phyloP scores from a whole-genome alignment of 2,329 filamentous ascomycete genomes.

The Juglanconis sp. region DNA sequence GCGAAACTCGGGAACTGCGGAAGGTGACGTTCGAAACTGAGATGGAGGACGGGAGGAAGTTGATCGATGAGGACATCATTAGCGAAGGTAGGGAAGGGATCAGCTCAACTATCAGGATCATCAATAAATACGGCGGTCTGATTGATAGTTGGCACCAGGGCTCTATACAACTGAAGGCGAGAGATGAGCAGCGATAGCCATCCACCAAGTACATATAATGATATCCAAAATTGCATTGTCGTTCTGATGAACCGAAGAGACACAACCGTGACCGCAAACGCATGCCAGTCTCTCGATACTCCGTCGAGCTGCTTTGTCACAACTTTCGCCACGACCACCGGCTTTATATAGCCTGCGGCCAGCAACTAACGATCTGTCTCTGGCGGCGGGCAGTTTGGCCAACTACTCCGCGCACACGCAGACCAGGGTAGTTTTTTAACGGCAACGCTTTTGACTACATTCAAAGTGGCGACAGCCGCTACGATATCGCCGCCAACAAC shows the following conservation, averaged over 20 bases:
- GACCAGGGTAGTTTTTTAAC: not conserved
- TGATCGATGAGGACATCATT: slow-evolving; percentile 20
- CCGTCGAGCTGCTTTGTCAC: too few species aligned
- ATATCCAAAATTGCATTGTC: too few species aligned
- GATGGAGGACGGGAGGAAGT: slow-evolving; percentile 4
- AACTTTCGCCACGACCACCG: too few species aligned
- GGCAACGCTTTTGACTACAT: not conserved
- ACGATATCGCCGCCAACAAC: not conserved
- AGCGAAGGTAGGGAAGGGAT: not conserved
- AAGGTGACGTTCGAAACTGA: slow-evolving; percentile 23
- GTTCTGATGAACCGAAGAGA: too few species aligned
- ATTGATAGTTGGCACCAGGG: not conserved
- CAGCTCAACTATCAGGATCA: not conserved
- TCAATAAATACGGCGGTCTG: not conserved
- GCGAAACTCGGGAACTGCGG: slow-evolving; percentile 2
- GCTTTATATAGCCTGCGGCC: too few species aligned
- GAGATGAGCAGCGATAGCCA: not conserved
- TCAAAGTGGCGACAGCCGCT: not conserved
- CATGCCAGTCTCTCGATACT: too few species aligned
- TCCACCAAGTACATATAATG: too few species aligned
- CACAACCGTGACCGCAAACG: too few species aligned
- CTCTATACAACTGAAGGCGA: not conserved
- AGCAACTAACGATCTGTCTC: too few species aligned
- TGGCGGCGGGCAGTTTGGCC: too few species aligned
- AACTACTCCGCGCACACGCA: not conserved